phyloP scores from a whole-genome alignment of 176 grass and related monocot genomes.

The Eragrostis curvula region DNA sequence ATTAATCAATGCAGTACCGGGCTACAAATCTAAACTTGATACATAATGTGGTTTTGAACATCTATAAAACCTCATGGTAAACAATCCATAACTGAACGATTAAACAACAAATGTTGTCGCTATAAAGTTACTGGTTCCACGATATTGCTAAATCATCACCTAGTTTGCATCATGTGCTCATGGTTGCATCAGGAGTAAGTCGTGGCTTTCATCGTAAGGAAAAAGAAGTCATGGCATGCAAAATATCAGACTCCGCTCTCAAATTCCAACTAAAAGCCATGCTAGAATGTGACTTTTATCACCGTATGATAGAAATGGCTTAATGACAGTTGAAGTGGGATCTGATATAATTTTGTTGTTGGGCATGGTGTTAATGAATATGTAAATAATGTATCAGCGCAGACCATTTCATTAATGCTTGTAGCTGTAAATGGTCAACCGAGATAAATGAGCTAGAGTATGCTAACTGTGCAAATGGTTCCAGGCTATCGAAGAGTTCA shows the following conservation, averaged over 20 bases:
- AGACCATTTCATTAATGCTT: slow-evolving; percentile 6
- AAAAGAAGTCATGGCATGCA: no score
- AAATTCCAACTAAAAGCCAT: neutral
- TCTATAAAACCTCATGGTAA: slow-evolving; percentile 1
- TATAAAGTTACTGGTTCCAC: neutral
- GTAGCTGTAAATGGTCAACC: slow-evolving; percentile 2
- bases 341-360: neutral
- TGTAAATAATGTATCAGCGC: neutral
- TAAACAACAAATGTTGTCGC: neutral
- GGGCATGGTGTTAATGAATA: neutral
- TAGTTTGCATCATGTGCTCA: neutral
- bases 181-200: neutral
- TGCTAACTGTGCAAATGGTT: slow-evolving; percentile 48
- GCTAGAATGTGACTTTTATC: neutral
- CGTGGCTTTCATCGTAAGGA: neutral
- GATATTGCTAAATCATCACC: neutral
- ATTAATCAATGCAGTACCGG: neutral
- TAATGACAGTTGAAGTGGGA: neutral
- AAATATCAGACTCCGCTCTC: neutral
- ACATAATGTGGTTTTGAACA: neutral
- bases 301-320: neutral
- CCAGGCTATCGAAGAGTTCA: slow-evolving; percentile 97
- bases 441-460: slow-evolving; percentile 26
- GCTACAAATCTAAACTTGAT: neutral
- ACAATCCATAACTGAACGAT: slow-evolving; percentile 8